These are phyloP conservation scores for Lactifluus hygrophoroides DNA, from an alignment of 768 basidiomycete genomes.

Conservation along the genomic window DNA sequence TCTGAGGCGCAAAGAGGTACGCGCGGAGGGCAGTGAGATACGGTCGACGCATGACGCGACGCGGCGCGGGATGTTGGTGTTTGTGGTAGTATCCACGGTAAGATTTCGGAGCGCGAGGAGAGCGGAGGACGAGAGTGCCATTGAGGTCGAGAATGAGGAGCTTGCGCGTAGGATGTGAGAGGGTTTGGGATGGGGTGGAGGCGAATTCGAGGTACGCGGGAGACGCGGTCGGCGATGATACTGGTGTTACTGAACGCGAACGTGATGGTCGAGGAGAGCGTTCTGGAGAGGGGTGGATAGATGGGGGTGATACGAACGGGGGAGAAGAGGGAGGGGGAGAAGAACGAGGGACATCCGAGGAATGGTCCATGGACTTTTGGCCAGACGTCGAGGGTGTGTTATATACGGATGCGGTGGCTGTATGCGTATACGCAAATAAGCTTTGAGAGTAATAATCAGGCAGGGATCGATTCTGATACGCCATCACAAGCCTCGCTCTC, in stretches of 20 bases:
- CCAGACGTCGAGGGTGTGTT: background rate
- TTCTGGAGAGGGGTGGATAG: background rate
- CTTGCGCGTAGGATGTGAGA: conserved; percentile 38
- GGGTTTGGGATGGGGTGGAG: conserved; percentile 22
- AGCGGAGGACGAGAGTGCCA: conserved; percentile 61
- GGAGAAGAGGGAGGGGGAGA: background rate
- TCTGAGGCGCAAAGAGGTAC: conserved; percentile 55
- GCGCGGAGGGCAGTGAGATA: conserved; percentile 52
- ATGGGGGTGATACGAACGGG: background rate
- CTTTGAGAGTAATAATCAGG: background rate
- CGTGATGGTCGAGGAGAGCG: background rate
- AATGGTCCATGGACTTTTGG: background rate
- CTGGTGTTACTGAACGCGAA: background rate
- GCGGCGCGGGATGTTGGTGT: conserved; percentile 19
- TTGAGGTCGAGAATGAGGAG: conserved; percentile 71
- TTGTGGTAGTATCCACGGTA: background rate
- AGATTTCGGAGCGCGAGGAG: conserved; percentile 28
- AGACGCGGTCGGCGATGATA: conserved; percentile 24
- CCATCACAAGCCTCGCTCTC: too few relatives aligned
- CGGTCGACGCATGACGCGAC: conserved; percentile 49
- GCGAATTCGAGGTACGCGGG: conserved; percentile 31
- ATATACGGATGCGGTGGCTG: background rate
- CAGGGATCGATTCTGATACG: background rate
- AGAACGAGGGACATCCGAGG: background rate
- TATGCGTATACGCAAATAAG: background rate